Base-by-base conservation (phyloP, 345 rosid species). In the Diplotaxis tenuifolia region DNA sequence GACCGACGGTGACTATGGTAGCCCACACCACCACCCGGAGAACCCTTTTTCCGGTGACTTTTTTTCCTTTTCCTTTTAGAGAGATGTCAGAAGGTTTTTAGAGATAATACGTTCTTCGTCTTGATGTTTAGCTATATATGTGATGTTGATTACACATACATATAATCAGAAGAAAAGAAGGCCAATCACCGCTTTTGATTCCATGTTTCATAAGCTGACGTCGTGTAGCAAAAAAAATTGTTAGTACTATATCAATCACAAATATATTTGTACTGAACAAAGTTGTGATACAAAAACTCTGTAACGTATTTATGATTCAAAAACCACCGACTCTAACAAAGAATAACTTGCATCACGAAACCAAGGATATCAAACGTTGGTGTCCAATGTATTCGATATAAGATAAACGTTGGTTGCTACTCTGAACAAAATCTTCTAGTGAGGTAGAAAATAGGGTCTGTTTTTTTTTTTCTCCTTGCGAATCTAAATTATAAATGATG, bases 131-230 rank as follows among this genome's bases (percentile, higher is more conserved):
- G 60, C n/a, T 53, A 22, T 54, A 11, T 22, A 23, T 27, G 62
- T 57, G 62, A 27, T 27, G 34, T n/a, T 57, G 36, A 57, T 28
- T 57, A 27, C 36, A 57, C 36, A 15, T 28, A 57, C 20, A 21
- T 53, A 53, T 53, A 53, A 57, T 27, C 20, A 27, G 62, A 57
- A 57, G 11, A 57, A 56, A 57, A 57, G 34, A 57, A 57, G 32
- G 1, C 31, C 19, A 57, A 27, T 28, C 62, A 57, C 36, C 27
- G 20, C 16, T 54, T 56, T 23, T 56, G 18, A 7, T 56, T 56
- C 31, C 32, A 14, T 23, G 61, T 56, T 56, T 56, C 32, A 56
- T 23, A 56, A 56, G 61, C 61, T 23, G 32, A 56, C 16, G 61
- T 56, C 59, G 29, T 23, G 32, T 21, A 22, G 12, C 14, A 14